These are phyloP conservation scores for Teunomyces panamensis DNA, from an alignment of 805 yeast genomes.

Conservation along the genomic window DNA sequence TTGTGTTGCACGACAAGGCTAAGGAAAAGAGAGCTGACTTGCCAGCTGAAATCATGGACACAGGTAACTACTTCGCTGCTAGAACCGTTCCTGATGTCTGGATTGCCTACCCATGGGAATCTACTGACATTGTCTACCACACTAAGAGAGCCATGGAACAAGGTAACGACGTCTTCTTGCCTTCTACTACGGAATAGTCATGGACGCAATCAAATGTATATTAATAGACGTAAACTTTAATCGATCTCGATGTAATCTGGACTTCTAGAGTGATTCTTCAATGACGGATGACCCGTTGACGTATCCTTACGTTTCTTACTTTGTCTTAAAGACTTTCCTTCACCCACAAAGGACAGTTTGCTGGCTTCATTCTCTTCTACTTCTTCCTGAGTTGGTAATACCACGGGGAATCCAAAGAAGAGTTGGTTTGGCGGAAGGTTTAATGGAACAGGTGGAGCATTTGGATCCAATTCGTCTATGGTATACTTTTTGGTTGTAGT, in stretches of 20 bases:
- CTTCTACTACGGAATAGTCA: constrained; percentile 22
- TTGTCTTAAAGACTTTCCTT: constrained; percentile 74
- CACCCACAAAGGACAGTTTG: constrained; percentile 49
- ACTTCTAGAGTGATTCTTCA: constrained; percentile 61
- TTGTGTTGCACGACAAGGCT: constrained; percentile 73
- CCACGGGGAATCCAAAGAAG: constrained; percentile 89
- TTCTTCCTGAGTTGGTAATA: constrained; percentile 37
- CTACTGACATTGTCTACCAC: constrained; percentile 70
- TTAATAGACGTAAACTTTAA: constrained; percentile 19
- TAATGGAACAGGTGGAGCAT: constrained; percentile 70
- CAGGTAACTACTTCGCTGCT: constrained; percentile 68
- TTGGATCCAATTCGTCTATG: constrained; percentile 45
- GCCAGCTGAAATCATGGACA: constrained; percentile 59
- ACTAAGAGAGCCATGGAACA: constrained; percentile 70
- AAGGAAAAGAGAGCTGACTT: constrained; percentile 72
- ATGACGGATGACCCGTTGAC: constrained; percentile 44
- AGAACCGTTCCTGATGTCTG: constrained; percentile 74
- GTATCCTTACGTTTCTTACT: constrained; percentile 67
- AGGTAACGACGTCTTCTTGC: constrained; percentile 60
- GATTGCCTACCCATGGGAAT: constrained; percentile 90
- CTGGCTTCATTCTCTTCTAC: background rate
- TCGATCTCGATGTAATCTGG: constrained; percentile 85
- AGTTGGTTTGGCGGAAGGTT: constrained; percentile 79
- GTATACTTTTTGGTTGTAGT: constrained; percentile 23
- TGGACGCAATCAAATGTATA: background rate